Conservation (phyloP, 2,329 filamentous ascomycete genomes). For the Fusarium cyanostomum region DNA sequence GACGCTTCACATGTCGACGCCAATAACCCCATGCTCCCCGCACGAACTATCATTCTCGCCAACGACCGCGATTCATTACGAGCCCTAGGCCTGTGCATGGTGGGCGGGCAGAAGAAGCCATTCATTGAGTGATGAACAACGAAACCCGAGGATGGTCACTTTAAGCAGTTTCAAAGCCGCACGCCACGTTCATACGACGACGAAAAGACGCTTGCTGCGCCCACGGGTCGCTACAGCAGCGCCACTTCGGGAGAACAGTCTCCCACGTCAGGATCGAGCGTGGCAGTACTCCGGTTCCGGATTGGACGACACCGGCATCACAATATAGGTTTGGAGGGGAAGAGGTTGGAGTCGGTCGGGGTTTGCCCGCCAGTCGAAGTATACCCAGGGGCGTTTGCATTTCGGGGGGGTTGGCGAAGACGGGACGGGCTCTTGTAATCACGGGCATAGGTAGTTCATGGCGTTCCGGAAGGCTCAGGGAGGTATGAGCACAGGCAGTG, state of each 20-base stretch:
- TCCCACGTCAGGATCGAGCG: slow-evolving; percentile 26
- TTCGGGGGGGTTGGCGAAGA: slow-evolving; percentile 34
- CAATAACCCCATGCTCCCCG: slow-evolving; percentile 91
- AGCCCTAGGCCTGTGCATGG: slow-evolving; percentile 70
- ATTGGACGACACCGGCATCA: slow-evolving; percentile 10
- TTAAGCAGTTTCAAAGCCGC: slow-evolving; percentile 17
- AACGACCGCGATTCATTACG: slow-evolving; percentile 73
- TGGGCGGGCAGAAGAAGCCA: slow-evolving; percentile 72
- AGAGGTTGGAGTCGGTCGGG: slow-evolving; percentile 6
- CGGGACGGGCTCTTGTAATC: slow-evolving; percentile 26
- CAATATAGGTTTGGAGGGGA: slow-evolving; percentile 5
- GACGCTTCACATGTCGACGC: slow-evolving; percentile 89
- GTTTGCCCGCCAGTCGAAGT: slow-evolving; percentile 25
- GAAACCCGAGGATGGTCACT: slow-evolving; percentile 18
- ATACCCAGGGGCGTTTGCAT: slow-evolving; percentile 43
- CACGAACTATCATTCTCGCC: slow-evolving; percentile 81
- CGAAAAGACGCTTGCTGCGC: slow-evolving; percentile 17
- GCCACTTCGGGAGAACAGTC: slow-evolving; percentile 30
- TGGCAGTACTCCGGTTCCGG: slow-evolving; percentile 9
- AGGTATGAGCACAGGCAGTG: slow-evolving; percentile 41
- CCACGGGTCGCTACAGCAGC: slow-evolving; percentile 20
- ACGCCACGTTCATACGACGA: slow-evolving; percentile 18
- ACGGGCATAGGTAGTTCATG: slow-evolving; percentile 39
- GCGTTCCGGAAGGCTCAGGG: slow-evolving; percentile 36
- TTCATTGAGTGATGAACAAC: slow-evolving; percentile 64